Percentiles rank a stretch among this genome's conserved stretches.
Conservation (phyloP, 2,329 filamentous ascomycete species). For the Cordyceps pruinosa region DNA sequence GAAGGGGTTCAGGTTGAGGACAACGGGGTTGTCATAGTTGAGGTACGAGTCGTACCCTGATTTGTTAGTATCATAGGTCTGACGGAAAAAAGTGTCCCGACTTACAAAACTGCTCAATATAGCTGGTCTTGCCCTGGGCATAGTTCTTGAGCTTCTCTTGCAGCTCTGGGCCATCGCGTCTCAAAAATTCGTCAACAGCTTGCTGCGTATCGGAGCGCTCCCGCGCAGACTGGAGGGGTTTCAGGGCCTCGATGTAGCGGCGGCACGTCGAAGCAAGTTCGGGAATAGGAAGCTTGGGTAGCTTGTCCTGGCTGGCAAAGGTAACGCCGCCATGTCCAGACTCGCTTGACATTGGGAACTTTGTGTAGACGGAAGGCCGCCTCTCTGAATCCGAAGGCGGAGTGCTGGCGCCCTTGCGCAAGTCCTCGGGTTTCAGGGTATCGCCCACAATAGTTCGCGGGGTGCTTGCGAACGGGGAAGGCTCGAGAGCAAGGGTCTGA, state of each 20-base stretch:
- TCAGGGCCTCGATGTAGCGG: conserved; percentile 72
- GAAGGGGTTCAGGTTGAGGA: conserved; percentile 95
- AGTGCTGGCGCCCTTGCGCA: not conserved
- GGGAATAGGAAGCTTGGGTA: conserved; percentile 89
- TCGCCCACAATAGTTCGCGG: conserved; percentile 15
- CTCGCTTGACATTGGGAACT: conserved; percentile 47
- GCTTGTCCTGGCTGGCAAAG: conserved; percentile 78
- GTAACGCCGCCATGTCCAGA: conserved; percentile 67
- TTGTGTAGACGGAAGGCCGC: conserved; percentile 24
- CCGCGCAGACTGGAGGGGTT: conserved; percentile 70
- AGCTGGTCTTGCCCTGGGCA: conserved; percentile 84
- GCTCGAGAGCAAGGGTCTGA: conserved; percentile 55
- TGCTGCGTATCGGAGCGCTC: conserved; percentile 78
- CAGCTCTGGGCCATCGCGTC: conserved; percentile 70
- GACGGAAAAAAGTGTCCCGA: conserved; percentile 16
- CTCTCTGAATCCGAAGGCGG: conserved; percentile 7
- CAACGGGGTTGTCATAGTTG: conserved; percentile 95
- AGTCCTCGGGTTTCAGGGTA: conserved; percentile 10
- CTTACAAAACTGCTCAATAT: conserved; percentile 98
- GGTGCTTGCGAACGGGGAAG: conserved; percentile 16
- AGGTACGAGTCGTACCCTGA: conserved; percentile 97
- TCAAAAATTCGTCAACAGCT: conserved; percentile 77
- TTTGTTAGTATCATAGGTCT: not conserved
- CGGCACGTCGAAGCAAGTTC: conserved; percentile 72
- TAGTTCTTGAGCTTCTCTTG: conserved; percentile 89